phyloP scores from a whole-genome alignment of 345 rosid genomes.

The Cardamine occulta region DNA sequence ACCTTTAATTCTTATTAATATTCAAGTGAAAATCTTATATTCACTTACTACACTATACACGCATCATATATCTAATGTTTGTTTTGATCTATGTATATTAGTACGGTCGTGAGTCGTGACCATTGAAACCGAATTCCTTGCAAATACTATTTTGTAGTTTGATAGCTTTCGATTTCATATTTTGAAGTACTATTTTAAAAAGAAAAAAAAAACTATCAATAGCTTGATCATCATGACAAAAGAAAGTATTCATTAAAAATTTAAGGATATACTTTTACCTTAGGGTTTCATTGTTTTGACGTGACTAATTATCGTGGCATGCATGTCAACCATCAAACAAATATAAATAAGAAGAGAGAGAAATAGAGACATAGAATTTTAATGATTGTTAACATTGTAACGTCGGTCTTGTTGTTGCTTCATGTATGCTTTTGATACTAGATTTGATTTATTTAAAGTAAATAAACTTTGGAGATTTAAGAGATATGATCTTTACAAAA shows the following conservation, averaged over 20 bases:
- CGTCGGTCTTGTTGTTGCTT: conserved; percentile 23
- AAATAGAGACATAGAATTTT: not conserved
- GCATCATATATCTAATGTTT: no score
- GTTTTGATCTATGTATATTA: not conserved
- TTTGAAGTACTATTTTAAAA: not conserved
- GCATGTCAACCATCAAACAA: conserved; percentile 43
- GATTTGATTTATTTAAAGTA: conserved; percentile 15
- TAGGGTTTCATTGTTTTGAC: conserved; percentile 36
- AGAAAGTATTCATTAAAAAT: not conserved
- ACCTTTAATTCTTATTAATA: not conserved
- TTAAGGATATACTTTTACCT: conserved; percentile 3
- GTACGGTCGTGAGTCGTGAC: conserved; percentile 1
- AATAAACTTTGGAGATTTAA: conserved; percentile 27
- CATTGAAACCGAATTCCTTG: conserved; percentile 3
- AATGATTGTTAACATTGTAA: conserved; percentile 32
- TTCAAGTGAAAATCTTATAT: not conserved
- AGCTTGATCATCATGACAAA: conserved; percentile 23
- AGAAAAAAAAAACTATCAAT: not conserved
- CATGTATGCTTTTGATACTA: conserved; percentile 39
- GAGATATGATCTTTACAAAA: conserved; percentile 38
- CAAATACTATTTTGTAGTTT: not conserved
- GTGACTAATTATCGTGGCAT: conserved; percentile 44
- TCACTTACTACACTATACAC: not conserved
- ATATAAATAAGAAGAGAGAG: conserved; percentile 31
- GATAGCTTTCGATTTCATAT: not conserved